Conservation (phyloP, 1,139 yeast species). For the Yarrowia galli region DNA sequence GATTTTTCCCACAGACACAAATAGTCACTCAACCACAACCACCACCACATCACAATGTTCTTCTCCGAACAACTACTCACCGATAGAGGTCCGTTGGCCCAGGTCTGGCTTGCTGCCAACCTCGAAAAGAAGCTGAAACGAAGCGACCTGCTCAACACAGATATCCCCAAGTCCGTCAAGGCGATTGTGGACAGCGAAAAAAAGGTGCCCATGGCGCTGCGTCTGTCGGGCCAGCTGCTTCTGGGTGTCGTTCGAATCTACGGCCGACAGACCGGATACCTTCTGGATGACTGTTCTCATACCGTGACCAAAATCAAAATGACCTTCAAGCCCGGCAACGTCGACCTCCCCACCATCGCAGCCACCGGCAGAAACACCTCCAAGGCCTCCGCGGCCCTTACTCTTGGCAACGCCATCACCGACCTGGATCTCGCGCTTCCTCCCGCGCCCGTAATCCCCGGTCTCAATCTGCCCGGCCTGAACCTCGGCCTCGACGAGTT, state of each 20-base stretch:
- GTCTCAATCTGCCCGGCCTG: constrained; percentile 50
- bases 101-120: constrained; percentile 94
- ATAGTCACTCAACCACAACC: neutral
- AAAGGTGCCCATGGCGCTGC: constrained; percentile 68
- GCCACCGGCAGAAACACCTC: constrained; percentile 53
- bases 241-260: constrained; percentile 90
- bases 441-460: constrained; percentile 41
- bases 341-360: constrained; percentile 56
- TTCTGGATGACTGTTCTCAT: constrained; percentile 84
- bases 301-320: constrained; percentile 76
- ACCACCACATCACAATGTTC: constrained; percentile 48
- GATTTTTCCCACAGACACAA: neutral
- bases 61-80: constrained; percentile 59
- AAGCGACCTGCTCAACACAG: constrained; percentile 74
- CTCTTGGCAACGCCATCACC: constrained; percentile 79
- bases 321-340: constrained; percentile 63
- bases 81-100: constrained; percentile 83
- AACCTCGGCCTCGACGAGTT: constrained; percentile 58
- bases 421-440: constrained; percentile 68
- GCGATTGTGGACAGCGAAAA: constrained; percentile 55
- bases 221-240: constrained; percentile 86
- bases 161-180: constrained; percentile 71
- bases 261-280: constrained; percentile 82
- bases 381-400: constrained; percentile 62
- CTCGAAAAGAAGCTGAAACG: constrained; percentile 81